Evolutionary conservation across 345 rosid genomes (phyloP).

Genomic region (Pugionium dolabratum): DNA sequence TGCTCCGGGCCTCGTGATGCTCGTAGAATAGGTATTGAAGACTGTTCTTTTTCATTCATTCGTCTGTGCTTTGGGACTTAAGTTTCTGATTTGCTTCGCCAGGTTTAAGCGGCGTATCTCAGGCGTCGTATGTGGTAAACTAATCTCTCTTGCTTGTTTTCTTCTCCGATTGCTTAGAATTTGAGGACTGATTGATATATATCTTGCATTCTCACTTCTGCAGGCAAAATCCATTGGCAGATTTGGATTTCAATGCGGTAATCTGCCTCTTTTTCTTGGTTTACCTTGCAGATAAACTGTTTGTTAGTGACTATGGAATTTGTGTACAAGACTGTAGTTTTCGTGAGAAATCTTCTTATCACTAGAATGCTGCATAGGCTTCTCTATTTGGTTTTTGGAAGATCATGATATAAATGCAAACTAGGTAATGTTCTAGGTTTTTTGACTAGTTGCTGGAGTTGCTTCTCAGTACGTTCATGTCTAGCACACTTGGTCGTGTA

Average conservation of each 20-base stretch:
- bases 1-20: slow-evolving; percentile 66
- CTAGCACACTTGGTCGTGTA: no score
- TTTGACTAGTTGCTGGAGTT: no score
- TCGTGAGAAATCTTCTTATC: no score
- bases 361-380: not conserved
- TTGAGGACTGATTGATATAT: not conserved
- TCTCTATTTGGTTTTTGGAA: not conserved
- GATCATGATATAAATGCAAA: not conserved
- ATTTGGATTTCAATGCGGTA: slow-evolving; percentile 71
- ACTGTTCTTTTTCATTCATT: not conserved
- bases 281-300: not conserved
- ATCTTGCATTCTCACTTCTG: slow-evolving; percentile 23
- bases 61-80: not conserved
- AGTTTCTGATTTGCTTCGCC: slow-evolving; percentile 14
- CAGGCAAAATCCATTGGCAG: slow-evolving; percentile 69
- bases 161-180: not conserved
- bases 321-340: not conserved
- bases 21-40: slow-evolving; percentile 51
- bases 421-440: no score
- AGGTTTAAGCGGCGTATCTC: slow-evolving; percentile 69
- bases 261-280: slow-evolving; percentile 22
- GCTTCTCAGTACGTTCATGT: no score
- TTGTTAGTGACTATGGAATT: not conserved
- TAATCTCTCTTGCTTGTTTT: slow-evolving; percentile 1
- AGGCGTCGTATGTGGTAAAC: slow-evolving; percentile 70